Evolutionary conservation across 1,139 yeast species (phyloP), one percentile per base, ranked within the genome.

Genomic region (Kurtzmaniella quercitrusa): DNA sequence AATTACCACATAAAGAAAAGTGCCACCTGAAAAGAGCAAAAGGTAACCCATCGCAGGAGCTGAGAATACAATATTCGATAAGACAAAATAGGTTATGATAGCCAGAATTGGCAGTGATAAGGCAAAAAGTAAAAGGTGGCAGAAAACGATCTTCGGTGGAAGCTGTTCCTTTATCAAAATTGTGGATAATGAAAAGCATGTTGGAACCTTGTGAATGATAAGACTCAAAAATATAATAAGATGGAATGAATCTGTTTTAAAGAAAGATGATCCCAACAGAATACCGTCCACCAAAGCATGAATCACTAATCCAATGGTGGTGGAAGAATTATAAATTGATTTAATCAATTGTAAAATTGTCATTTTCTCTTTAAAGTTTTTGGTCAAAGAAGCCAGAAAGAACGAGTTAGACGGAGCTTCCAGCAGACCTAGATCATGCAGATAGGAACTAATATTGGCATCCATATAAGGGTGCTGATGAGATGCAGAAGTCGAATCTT

Each of bases 221-320:
- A 86, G 76, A 15, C 88, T 84, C 7, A 76, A 44, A 49, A 78
- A 77, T 47, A 82, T 71, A 16, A 81, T 53, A n/a, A 77, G 50
- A 37, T 74, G 74, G 26, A 84, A 60, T 2, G 76, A 61, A 3
- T 71, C 54, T 45, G 70, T 66, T 2, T 78, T 57, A 26, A 76
- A 64, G 38, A 78, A 71, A 0, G 86, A 71, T 0, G 87, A 77
- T 0, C 91, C 89, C 38, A 85, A 65, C 0, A 89, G 82, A n/a
- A 85, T 66, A 2, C 95, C 95, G 53, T 85, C 95, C 1, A 87
- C 79, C 4, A 80, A 53, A 0, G 88, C 80, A 55, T 85, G 95
- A 20, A 85, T 68, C 0, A 83, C 57, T 16, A 85, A 66, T 0
- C 91, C 89, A 7, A 84, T 54, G 0, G 86, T 78, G 8, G 79